phyloP scores from a whole-genome alignment of 345 rosid species.

The Orychophragmus violaceus region DNA sequence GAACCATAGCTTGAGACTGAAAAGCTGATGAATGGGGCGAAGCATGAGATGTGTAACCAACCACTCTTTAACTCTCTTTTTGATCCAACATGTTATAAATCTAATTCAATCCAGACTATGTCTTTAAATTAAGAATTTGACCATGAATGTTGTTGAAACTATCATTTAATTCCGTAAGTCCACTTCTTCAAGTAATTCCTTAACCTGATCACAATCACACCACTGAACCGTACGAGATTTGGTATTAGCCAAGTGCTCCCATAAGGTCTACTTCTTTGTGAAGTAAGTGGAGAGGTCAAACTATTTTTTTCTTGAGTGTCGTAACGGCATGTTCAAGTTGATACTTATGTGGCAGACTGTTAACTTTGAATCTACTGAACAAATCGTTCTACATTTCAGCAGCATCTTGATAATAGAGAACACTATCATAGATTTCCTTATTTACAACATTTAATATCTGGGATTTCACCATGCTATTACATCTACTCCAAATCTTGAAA shows the following conservation, averaged over 20 bases:
- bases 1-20: not conserved
- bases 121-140: not conserved
- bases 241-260: no score
- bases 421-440: not conserved
- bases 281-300: no score
- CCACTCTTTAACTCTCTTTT: not conserved
- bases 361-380: no score
- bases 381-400: not conserved
- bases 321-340: no score
- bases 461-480: not conserved
- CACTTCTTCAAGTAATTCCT: no score
- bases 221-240: no score
- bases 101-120: not conserved
- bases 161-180: not conserved
- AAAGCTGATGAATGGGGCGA: not conserved
- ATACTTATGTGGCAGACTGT: no score
- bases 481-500: not conserved
- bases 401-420: not conserved
- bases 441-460: not conserved
- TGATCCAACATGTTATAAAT: not conserved
- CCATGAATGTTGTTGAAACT: not conserved
- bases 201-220: no score
- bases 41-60: not conserved
- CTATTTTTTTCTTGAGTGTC: no score
- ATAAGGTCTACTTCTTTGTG: no score